Evolutionary conservation across 441 rosid species (phyloP).

Genomic region (Euphorbia celastroides): DNA sequence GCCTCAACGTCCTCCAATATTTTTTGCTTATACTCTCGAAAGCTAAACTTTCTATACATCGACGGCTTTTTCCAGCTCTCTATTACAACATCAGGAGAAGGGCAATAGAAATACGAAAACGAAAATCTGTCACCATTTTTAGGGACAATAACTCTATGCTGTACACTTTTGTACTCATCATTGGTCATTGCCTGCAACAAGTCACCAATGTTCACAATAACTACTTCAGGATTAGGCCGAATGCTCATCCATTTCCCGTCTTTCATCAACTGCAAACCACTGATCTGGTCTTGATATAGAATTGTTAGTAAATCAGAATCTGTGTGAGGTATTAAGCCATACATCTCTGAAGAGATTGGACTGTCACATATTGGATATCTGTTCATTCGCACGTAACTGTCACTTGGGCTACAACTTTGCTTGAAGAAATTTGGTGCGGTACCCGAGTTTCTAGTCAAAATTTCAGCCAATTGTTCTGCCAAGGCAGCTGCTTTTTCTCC

Average conservation of each 20-base stretch:
- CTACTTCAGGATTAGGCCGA: conserved; percentile 37
- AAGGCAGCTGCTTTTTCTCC: conserved; percentile 23
- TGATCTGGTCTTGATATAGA: conserved; percentile 42
- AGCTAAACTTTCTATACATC: conserved; percentile 48
- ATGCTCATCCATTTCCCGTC: conserved; percentile 44
- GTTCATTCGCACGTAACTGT: conserved; percentile 48
- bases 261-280: conserved; percentile 50
- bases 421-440: conserved; percentile 15
- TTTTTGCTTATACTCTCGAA: conserved; percentile 47
- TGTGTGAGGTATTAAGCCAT: conserved; percentile 53
- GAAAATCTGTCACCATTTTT: conserved; percentile 46
- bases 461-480: conserved; percentile 33
- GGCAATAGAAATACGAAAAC: conserved; percentile 55
- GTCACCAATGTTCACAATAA: conserved; percentile 55
- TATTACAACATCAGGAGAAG: conserved; percentile 40
- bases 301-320: conserved; percentile 53
- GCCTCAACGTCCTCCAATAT: conserved; percentile 42
- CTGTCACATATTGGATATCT: conserved; percentile 36
- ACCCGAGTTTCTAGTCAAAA: conserved; percentile 32
- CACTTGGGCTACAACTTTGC: conserved; percentile 31
- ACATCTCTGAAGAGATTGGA: conserved; percentile 29
- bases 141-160: conserved; percentile 55
- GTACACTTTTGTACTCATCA: conserved; percentile 46
- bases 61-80: conserved; percentile 31
- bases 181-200: conserved; percentile 63